Percentiles rank a stretch among this genome's conserved stretches.
Evolutionary conservation across 208 protist species (phyloP).

Genomic region (Trypanosoma platydactyli): DNA sequence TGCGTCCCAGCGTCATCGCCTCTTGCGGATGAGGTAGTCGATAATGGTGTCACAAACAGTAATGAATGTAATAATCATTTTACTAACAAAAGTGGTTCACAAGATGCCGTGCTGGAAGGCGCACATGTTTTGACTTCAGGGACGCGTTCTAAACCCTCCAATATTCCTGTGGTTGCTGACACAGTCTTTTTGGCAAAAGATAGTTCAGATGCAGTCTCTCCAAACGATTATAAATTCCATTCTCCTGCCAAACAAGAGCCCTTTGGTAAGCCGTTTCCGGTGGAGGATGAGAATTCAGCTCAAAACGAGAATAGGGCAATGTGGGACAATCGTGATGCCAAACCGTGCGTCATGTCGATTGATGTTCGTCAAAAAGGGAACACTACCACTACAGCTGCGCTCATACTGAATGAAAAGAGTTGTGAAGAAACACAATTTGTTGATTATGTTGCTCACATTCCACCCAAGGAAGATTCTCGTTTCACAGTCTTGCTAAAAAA

Average conservation of each 20-base stretch:
- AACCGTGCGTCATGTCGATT: not conserved
- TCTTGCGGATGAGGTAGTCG: no score
- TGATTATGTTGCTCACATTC: not conserved
- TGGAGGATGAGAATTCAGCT: conserved; percentile 4
- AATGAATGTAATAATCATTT: no score
- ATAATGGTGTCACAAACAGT: no score
- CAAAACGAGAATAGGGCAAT: not conserved
- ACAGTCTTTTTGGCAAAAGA: not conserved
- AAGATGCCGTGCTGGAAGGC: no score
- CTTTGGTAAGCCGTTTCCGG: conserved; percentile 18
- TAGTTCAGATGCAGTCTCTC: conserved; percentile 8
- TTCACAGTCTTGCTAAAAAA: not conserved
- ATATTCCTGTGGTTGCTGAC: not conserved
- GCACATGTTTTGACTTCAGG: no score
- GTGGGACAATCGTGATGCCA: not conserved
- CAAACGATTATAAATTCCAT: conserved; percentile 9
- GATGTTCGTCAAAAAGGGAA: not conserved
- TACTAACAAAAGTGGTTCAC: no score
- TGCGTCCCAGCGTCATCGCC: not conserved
- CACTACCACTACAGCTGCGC: not conserved
- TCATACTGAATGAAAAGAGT: not conserved
- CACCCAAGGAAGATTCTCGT: not conserved
- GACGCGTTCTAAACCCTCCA: no score
- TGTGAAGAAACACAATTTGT: conserved; percentile 5
- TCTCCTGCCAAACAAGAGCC: conserved; percentile 17